Evolutionary conservation across 2,329 filamentous ascomycete genomes (phyloP), one percentile per base, ranked within the genome.

Genomic region (Lasiodiplodia citricola): DNA sequence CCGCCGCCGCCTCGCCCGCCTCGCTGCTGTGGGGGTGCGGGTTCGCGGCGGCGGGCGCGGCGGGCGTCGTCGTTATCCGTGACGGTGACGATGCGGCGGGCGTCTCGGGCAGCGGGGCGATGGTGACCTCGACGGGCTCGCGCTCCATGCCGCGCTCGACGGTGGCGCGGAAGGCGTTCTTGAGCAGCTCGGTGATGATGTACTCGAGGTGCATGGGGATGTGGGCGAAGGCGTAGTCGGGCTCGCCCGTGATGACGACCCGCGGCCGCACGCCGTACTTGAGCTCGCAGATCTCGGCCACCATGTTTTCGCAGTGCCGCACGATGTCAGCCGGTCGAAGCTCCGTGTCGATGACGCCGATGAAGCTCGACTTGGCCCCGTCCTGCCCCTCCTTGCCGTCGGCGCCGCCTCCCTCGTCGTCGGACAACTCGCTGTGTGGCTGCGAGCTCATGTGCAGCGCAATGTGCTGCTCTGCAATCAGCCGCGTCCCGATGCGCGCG

Each of bases 131-230:
- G 51, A 99, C 86, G 1, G 95, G 93, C 72, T 97, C 92, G 52
- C 87, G 86, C 73, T 92, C 91, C 75, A 88, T 90, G n/a, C 90
- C 89, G 69, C 87, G 90, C 80, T 99, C 96, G 11, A 98, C 90
- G 0, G 93, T 96, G 4, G 96, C 95, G 54, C 96, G 89, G 83
- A 98, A 99, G 0, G 94, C 93, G 76, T 99, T 99, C 81, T 99
- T 99, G 69, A 99, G 87, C 1, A 99, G 86, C 80, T 99, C 96
- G 0, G 95, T 99, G 72, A 97, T 88, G 72, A 99, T 97, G 80
- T 99, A 99, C 80, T 98, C 95, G 28, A 99, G 87, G 79, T 99
- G 96, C 78, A 97, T 96, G 16, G 96, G 96, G 10, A 99, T 91
- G 76, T 96, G 96, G 23, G 95, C 94, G 76, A 99, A 97, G 0